Base-by-base conservation (phyloP, 1,284 basidiomycete genomes). In the Cutaneotrichosporon mucoides region DNA sequence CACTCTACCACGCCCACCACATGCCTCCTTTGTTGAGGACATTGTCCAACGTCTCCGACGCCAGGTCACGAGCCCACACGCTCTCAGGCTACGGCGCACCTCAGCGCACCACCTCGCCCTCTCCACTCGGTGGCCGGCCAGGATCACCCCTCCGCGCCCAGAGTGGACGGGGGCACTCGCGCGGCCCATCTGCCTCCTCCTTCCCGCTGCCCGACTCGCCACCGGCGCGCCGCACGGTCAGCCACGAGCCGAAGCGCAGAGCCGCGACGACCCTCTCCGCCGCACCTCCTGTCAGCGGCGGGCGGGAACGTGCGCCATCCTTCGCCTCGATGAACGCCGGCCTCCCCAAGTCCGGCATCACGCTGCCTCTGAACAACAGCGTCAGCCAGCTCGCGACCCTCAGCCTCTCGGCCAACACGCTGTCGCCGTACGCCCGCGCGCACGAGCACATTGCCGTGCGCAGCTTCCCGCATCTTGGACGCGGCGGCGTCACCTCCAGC, bases 361-460 rank as follows among this genome's bases (percentile, higher is more conserved):
- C 88, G 15, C 82, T 91, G 56, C 86, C 86, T 33, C 85, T 85
- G 56, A 90, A 89, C 79, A 86, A 86, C 68, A 85, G 86, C 7
- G 82, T 94, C 24, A 88, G 88, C 52, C 89, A 93, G 63, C 81
- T 96, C 15, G 87, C 89, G 15, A 89, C 89, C 3, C 84, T 96
- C 56, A 53, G 87, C 85, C 24, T 88, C 64, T 91, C 90, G 3
- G 90, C 94, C 67, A 92, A 94, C 70, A 96, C 92, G 0, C 80
- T 96, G 2, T 91, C 88, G 1, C 92, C 92, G 0, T 95, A 92
- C 75, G 94, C 92, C 9, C 84, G 90, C 51, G 87, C 87, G 6
- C 82, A 92, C 47, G 86, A 89, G 63, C 92, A 95, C 77, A 93
- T 93, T 72, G 90, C 91, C 5, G 90, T 94, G 3, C 84, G 92